Conservation (phyloP, 345 rosid species). For the Hypericum androsaemum region DNA sequence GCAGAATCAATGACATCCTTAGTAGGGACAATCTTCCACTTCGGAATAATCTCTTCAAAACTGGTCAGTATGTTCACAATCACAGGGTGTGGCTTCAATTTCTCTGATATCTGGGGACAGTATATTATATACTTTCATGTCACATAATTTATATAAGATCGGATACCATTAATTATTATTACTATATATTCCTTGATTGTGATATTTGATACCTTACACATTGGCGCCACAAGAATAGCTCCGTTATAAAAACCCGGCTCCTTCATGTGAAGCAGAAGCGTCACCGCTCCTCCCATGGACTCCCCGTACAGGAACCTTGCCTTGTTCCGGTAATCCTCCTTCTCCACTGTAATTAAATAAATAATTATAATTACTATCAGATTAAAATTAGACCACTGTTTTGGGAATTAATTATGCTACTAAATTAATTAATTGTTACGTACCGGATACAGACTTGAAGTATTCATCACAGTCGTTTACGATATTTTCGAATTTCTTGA, state of each 20-base stretch:
- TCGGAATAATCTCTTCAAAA: slow-evolving; percentile 82
- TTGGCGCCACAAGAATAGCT: slow-evolving; percentile 88
- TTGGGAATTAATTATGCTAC: no score
- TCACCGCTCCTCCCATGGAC: slow-evolving; percentile 98
- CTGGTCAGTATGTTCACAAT: slow-evolving; percentile 67
- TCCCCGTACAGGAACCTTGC: slow-evolving; percentile 91
- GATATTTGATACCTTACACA: slow-evolving; percentile 67
- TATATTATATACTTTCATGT: background rate
- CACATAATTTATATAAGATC: background rate
- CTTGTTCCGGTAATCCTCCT: slow-evolving; percentile 59
- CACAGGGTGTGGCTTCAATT: slow-evolving; percentile 84
- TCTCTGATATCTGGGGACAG: slow-evolving; percentile 65
- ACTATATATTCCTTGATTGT: background rate
- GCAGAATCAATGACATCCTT: slow-evolving; percentile 77
- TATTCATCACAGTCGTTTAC: slow-evolving; percentile 61
- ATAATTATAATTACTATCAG: no score
- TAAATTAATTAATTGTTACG: background rate
- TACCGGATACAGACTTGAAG: slow-evolving; percentile 67
- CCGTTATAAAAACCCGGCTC: slow-evolving; percentile 80
- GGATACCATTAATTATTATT: no score
- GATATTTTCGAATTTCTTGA: slow-evolving; percentile 64
- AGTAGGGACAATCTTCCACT: slow-evolving; percentile 94
- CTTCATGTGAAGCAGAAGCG: slow-evolving; percentile 70
- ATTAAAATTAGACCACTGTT: no score
- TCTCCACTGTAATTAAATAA: slow-evolving; percentile 17